Evolutionary conservation across 305 asterid genomes (phyloP).

Genomic region (Lippia alba): DNA sequence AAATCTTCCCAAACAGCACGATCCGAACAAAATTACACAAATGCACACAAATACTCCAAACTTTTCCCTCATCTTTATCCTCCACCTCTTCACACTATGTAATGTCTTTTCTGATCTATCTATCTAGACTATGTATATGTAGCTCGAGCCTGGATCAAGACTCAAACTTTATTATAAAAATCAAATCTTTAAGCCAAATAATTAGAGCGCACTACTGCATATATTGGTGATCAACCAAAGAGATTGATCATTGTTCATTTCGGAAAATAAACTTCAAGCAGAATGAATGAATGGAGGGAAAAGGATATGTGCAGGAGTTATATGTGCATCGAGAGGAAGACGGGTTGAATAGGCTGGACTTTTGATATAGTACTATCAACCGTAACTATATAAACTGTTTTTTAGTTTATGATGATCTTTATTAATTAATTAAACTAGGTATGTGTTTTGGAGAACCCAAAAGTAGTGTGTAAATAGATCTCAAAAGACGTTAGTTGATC

Average conservation of each 20-base stretch:
- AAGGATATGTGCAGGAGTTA: neutral
- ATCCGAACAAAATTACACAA: constrained; percentile 50
- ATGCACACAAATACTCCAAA: constrained; percentile 40
- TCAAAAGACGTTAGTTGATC: constrained; percentile 38
- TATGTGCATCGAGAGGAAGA: neutral
- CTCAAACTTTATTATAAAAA: neutral
- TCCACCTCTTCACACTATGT: neutral
- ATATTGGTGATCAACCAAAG: neutral
- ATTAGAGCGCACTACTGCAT: neutral
- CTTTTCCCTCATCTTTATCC: constrained; percentile 47
- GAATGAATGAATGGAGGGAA: neutral
- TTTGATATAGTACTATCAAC: neutral
- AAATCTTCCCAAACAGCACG: constrained; percentile 65
- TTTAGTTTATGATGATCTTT: constrained; percentile 1
- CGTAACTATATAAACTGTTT: neutral
- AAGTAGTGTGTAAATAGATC: constrained; percentile 34
- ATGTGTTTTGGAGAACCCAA: constrained; percentile 28
- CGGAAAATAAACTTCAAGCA: neutral
- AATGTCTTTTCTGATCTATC: neutral
- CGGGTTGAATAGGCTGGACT: too few relatives aligned
- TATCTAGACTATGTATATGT: neutral
- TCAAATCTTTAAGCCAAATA: neutral
- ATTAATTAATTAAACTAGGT: neutral
- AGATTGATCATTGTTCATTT: neutral
- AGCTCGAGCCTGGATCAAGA: neutral